These are phyloP conservation scores for Edaphochlamys debaryana DNA, from an alignment of 139 green algal species.

Conservation along the genomic window DNA sequence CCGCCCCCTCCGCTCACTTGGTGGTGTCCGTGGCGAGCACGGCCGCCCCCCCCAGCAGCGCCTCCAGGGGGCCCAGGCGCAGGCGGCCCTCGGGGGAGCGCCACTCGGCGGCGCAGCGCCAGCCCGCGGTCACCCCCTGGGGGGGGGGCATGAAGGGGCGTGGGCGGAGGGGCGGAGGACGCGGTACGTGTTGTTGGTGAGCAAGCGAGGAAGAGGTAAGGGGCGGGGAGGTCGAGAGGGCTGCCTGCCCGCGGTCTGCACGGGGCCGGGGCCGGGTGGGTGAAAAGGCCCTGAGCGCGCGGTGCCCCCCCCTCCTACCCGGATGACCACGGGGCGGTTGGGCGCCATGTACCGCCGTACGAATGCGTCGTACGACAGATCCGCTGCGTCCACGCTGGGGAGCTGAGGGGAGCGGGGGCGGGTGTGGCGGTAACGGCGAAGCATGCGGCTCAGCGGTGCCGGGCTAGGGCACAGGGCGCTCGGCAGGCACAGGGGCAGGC, in stretches of 20 bases:
- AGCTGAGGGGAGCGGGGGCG: conserved; percentile 6
- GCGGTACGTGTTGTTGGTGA: no score
- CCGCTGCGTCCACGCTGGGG: conserved; percentile 23
- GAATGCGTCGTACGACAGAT: conserved; percentile 69
- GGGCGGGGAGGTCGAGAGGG: no score
- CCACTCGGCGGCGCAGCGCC: conserved; percentile 60
- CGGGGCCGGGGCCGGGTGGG: no score
- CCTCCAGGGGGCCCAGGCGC: conserved; percentile 46
- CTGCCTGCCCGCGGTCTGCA: no score
- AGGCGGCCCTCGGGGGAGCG: conserved; percentile 40
- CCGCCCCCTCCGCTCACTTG: no score
- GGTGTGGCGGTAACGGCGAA: neutral
- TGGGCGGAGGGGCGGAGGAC: no score
- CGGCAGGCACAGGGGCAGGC: no score
- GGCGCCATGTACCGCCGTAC: conserved; percentile 69
- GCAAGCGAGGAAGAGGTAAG: no score
- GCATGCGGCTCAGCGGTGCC: no score
- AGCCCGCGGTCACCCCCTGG: conserved; percentile 58
- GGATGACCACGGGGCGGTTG: conserved; percentile 74
- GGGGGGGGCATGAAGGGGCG: no score
- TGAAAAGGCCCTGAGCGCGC: no score
- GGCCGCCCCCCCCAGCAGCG: conserved; percentile 49
- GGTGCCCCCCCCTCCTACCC: conserved; percentile 48
- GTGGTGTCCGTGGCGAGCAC: conserved; percentile 64
- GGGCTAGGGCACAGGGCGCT: no score